phyloP scores from a whole-genome alignment of 345 rosid genomes.

The Sisymbrium irio region DNA sequence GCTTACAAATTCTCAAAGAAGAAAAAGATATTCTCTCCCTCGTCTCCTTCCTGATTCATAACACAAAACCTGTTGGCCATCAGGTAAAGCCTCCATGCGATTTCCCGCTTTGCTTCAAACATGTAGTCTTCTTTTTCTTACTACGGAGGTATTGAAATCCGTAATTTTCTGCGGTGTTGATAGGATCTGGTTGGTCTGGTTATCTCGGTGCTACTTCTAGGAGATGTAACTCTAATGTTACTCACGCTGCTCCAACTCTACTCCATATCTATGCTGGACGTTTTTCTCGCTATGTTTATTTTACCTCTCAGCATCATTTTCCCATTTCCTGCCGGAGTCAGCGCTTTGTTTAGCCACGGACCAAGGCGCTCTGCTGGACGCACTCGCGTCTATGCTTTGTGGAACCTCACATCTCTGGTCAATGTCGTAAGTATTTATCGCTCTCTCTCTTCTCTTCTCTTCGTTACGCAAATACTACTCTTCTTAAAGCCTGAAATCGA shows the following conservation, averaged over 20 bases:
- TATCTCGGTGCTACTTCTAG: constrained; percentile 70
- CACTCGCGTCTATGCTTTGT: constrained; percentile 80
- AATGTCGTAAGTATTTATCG: constrained; percentile 59
- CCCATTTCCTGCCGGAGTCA: constrained; percentile 92
- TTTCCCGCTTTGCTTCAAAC: background rate
- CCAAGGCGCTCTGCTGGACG: constrained; percentile 83
- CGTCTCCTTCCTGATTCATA: constrained; percentile 55
- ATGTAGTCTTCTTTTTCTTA: background rate
- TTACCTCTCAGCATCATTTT: constrained; percentile 78
- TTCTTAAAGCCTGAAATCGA: background rate
- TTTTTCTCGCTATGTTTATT: constrained; percentile 59
- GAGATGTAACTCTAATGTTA: constrained; percentile 79
- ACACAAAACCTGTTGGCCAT: constrained; percentile 85
- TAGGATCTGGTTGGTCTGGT: constrained; percentile 94
- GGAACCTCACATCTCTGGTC: constrained; percentile 78
- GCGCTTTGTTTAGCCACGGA: constrained; percentile 90
- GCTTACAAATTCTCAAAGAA: constrained; percentile 58
- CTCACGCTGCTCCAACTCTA: constrained; percentile 90
- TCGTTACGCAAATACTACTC: background rate
- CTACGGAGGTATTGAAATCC: constrained; percentile 9
- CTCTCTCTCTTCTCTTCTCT: too few relatives aligned
- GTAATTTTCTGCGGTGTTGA: background rate
- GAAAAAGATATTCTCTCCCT: constrained; percentile 52
- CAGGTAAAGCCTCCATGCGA: constrained; percentile 52
- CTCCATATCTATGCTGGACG: constrained; percentile 68